Evolutionary conservation across 75 land plant species (phyloP).

Genomic region (Selaginella moellendorffii): DNA sequence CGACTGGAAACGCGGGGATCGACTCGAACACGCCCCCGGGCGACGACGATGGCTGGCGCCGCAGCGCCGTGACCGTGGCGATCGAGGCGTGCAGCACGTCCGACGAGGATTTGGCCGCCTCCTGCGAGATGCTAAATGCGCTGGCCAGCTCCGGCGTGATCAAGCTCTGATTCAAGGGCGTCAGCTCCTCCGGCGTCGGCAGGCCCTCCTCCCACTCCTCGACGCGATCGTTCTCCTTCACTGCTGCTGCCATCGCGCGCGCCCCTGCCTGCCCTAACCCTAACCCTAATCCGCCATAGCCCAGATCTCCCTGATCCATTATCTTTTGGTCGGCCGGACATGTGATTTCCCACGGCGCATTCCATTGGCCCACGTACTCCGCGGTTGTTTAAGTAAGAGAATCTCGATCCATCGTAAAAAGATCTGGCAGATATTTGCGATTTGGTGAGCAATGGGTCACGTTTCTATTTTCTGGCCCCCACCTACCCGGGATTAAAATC

Average conservation of each 20-base stretch:
- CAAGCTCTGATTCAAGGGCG: conserved; percentile 11
- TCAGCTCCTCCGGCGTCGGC: background rate
- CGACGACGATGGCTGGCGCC: background rate
- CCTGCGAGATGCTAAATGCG: conserved; percentile 63
- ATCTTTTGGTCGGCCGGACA: background rate
- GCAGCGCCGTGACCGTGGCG: background rate
- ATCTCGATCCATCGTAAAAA: too few relatives aligned
- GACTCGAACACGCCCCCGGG: background rate
- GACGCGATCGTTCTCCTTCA: background rate
- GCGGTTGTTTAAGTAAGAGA: background rate
- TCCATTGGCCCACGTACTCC: background rate
- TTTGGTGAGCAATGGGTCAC: too few relatives aligned
- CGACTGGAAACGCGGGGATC: background rate
- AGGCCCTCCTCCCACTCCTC: background rate
- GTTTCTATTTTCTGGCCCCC: too few relatives aligned
- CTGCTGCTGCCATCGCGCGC: too few relatives aligned
- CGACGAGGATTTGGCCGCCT: conserved; percentile 18
- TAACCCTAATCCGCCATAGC: background rate
- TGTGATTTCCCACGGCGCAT: background rate
- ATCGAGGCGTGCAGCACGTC: background rate
- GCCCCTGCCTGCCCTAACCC: background rate
- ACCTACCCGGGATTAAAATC: too few relatives aligned
- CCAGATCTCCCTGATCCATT: background rate
- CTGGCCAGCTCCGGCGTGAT: conserved; percentile 68
- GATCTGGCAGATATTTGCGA: too few relatives aligned